Evolutionary conservation across 805 yeast genomes (phyloP), one percentile per base, ranked within the genome.

Genomic region (Blastobotrys peoriensis): DNA sequence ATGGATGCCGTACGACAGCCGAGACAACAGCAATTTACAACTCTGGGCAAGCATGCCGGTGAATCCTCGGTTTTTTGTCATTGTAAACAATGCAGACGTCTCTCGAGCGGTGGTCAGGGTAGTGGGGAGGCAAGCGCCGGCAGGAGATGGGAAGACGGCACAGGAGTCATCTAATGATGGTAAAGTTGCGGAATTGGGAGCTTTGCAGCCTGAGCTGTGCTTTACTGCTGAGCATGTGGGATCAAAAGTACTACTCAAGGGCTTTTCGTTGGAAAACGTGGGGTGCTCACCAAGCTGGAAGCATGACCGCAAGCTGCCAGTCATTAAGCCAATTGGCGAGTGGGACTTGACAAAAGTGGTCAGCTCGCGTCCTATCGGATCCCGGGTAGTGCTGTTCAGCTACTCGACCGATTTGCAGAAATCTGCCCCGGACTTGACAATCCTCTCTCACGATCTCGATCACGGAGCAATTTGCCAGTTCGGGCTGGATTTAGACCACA

Each of bases 41-140:
- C 47, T 57, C 18, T 57, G 60, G 58, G 53, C 83, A 0, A 74
- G 82, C 16, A 78, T 73, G 59, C 83, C 79, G 49, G 64, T 71
- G 43, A 80, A 75, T 33, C 22, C 22, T 10, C 30, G 37, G 25
- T 38, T 69, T n/a, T 52, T 67, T 23, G 10, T 25, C 8, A 51
- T 74, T 2, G 46, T 74, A 13, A 78, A 74, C 49, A 69, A 62
- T 44, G 60, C 65, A 53, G 53, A 69, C 4, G 56, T 72, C 5
- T 47, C 57, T 21, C 40, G 61, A 40, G 47, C 64, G 46, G 37
- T 53, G 55, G 47, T 57, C 49, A n/a, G 45, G 5, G 2, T 10
- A n/a, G 36, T 25, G 30, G n/a, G n/a, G n/a, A n/a, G n/a, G n/a
- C n/a, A n/a, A n/a, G n/a, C n/a, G n/a, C n/a, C n/a, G n/a, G n/a